Conservation (phyloP, 345 rosid genomes). For the Arabidopsis thaliana region DNA sequence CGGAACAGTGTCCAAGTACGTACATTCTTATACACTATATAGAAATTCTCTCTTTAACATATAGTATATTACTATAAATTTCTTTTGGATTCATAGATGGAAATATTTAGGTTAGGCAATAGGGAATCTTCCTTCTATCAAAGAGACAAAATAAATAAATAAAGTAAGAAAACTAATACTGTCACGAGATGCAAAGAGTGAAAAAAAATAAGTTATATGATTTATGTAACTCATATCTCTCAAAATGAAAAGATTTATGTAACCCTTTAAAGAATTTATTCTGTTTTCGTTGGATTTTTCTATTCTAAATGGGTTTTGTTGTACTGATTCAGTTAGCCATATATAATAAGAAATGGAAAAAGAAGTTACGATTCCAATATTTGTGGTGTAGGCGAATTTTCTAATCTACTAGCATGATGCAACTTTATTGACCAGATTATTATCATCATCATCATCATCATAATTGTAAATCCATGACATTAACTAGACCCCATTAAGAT, state of each 20-base stretch:
- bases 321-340: neutral
- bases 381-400: constrained; percentile 39
- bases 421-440: constrained; percentile 41
- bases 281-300: neutral
- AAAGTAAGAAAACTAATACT: constrained; percentile 21
- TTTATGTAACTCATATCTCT: neutral
- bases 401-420: constrained; percentile 31
- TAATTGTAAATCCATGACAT: constrained; percentile 12
- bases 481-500: constrained; percentile 22
- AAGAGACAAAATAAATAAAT: constrained; percentile 39
- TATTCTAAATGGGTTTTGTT: constrained; percentile 9
- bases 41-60: neutral
- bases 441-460: neutral
- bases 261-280: neutral
- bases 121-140: constrained; percentile 60
- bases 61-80: neutral
- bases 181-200: constrained; percentile 10
- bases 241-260: neutral
- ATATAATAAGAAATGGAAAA: constrained; percentile 12
- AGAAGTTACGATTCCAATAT: neutral
- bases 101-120: constrained; percentile 37
- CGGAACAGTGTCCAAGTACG: constrained; percentile 39
- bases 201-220: neutral
- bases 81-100: constrained; percentile 24
- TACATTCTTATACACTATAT: constrained; percentile 14